These are phyloP conservation scores for Poa annua DNA, from an alignment of 176 grass and related monocot genomes.

Conservation along the genomic window DNA sequence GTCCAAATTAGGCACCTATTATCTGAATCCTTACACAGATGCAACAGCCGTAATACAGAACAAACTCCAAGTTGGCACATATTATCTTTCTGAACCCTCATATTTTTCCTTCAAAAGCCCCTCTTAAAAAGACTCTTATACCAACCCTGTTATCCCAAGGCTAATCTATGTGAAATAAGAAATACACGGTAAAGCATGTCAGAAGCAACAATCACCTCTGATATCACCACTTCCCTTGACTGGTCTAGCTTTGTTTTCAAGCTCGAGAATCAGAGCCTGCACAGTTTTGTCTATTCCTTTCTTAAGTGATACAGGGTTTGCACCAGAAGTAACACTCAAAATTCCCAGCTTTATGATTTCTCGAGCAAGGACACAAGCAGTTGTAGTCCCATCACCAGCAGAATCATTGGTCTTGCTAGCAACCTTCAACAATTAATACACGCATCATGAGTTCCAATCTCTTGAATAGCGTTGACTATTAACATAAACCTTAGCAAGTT, in stretches of 20 bases:
- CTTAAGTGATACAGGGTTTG: conserved; percentile 86
- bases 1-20: conserved; percentile 32
- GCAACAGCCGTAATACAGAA: conserved; percentile 59
- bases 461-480: background rate
- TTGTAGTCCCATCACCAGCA: conserved; percentile 92
- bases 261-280: conserved; percentile 70
- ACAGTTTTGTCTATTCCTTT: conserved; percentile 97
- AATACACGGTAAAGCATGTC: conserved; percentile 10
- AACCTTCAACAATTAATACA: conserved; percentile 51
- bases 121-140: background rate
- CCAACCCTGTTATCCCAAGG: background rate
- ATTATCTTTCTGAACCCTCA: conserved; percentile 3
- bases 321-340: conserved; percentile 83
- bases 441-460: background rate
- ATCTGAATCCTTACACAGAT: conserved; percentile 4
- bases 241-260: conserved; percentile 77
- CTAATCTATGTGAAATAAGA: background rate
- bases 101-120: background rate
- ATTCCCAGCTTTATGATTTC: conserved; percentile 93
- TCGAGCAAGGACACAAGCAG: conserved; percentile 78
- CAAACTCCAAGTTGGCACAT: conserved; percentile 10
- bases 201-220: conserved; percentile 56
- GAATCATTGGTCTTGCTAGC: conserved; percentile 97
- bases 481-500: background rate
- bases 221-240: conserved; percentile 82